These are phyloP conservation scores for Emmonsiellopsis sp. DNA, from an alignment of 2,329 filamentous ascomycete species.

Conservation along the genomic window DNA sequence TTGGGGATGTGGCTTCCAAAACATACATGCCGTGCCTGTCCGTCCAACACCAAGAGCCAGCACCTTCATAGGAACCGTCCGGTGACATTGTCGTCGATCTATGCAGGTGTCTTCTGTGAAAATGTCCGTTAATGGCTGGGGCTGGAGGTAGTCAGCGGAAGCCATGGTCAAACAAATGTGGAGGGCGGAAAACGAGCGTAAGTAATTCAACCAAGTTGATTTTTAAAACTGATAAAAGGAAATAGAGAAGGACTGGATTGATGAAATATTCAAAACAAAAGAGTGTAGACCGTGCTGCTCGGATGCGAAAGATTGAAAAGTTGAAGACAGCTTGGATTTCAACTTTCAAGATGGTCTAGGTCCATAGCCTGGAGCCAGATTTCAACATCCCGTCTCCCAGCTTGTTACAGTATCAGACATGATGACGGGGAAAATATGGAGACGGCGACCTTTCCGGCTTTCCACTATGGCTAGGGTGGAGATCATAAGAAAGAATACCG, in stretches of 20 bases:
- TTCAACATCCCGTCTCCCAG: not conserved
- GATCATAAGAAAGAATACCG: not conserved
- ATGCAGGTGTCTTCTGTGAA: conserved; percentile 59
- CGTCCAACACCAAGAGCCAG: conserved; percentile 60
- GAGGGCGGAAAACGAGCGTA: not conserved
- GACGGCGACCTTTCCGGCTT: not conserved
- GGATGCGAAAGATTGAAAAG: not conserved
- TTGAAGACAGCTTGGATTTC: not conserved
- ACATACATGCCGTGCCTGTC: conserved; percentile 60
- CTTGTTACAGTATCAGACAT: not conserved
- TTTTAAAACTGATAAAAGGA: not conserved
- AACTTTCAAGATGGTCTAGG: not conserved
- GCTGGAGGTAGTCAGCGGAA: conserved; percentile 26
- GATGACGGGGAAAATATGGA: not conserved
- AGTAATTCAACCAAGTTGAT: not conserved
- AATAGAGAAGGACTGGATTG: not conserved
- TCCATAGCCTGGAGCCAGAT: not conserved
- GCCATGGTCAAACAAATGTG: not conserved
- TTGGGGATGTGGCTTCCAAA: not conserved
- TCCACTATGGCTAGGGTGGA: not conserved
- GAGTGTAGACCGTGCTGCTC: not conserved
- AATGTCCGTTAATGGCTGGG: conserved; percentile 33
- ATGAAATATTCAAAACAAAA: not conserved
- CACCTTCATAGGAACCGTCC: conserved; percentile 62
- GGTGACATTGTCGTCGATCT: conserved; percentile 54